Base-by-base conservation (phyloP, 2,329 filamentous ascomycete genomes). In the Penicillium expansum region DNA sequence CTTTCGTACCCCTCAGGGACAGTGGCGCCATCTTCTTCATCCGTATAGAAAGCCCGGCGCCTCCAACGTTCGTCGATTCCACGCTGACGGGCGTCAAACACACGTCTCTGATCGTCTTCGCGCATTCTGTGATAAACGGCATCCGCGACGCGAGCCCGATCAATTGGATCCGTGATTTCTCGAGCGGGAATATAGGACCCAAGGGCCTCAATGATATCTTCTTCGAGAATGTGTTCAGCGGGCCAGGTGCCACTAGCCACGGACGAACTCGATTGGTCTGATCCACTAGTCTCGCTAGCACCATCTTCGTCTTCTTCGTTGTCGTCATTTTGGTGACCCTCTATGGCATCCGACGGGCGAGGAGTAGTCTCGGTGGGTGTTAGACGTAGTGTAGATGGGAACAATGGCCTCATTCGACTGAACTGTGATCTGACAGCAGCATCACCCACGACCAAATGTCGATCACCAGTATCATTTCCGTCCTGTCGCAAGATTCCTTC, bases 21-120 rank as follows among this genome's bases (percentile, higher is more conserved):
- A n/a, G 74, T 70, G 10, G 84, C 82, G 2, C 91, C 91, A 71
- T 95, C 91, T 76, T 95, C 91, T 72, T 92, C 88, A 56, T 95
- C 91, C 0, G 91, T 82, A 67, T 94, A 95, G 66, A 94, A 95
- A 38, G 87, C 85, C 44, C 91, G 82, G 57, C 89, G 82, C 66
- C 83, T 84, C 90, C 90, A 94, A 48, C 90, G 82, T 52, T 92
- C 85, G 64, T 88, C 81, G 35, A 91, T 77, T 60, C 73, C 72
- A 60, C 73, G 61, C 61, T 71, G 67, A 50, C 78, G 68, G 41
- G 73, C 65, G 27, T 74, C 68, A 54, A 77, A 71, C 16, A 72
- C 66, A 24, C 66, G 69, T 59, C 73, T 68, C 45, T 70, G 69
- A n/a, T 73, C 70, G 52, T 75, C 73, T 30, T 70, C 69, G 50